Evolutionary conservation across 1,139 yeast genomes (phyloP).

Genomic region (Zygotorulaspora mrakii): DNA sequence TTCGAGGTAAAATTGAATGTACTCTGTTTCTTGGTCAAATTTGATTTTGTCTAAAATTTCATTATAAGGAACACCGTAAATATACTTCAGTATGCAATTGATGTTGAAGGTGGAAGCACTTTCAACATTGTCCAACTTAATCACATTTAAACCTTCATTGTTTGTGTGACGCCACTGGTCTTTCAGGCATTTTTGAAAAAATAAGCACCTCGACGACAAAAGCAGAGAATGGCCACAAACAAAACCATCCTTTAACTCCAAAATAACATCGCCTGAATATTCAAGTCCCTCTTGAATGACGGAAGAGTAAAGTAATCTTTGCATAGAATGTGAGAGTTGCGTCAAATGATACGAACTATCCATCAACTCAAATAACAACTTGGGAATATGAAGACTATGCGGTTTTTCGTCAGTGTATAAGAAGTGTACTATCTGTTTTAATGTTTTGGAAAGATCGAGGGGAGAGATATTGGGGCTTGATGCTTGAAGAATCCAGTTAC

Average conservation of each 20-base stretch:
- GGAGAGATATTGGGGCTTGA: constrained; percentile 2
- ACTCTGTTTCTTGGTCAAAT: constrained; percentile 33
- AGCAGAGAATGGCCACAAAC: constrained; percentile 46
- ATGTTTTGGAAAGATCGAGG: constrained; percentile 3
- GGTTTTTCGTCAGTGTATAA: constrained; percentile 45
- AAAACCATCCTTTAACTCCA: constrained; percentile 23
- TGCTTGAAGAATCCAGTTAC: constrained; percentile 16
- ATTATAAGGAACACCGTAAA: constrained; percentile 49
- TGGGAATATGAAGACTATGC: constrained; percentile 13
- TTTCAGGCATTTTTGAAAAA: constrained; percentile 58
- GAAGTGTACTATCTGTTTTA: constrained; percentile 36
- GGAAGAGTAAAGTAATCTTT: constrained; percentile 3
- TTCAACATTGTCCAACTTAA: constrained; percentile 48
- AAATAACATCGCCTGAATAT: constrained; percentile 20
- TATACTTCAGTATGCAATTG: constrained; percentile 47
- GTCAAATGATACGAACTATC: constrained; percentile 24
- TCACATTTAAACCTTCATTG: constrained; percentile 14
- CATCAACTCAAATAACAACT: constrained; percentile 17
- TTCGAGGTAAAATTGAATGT: constrained; percentile 55
- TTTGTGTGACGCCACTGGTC: constrained; percentile 46
- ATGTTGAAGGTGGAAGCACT: constrained; percentile 49
- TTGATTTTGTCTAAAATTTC: constrained; percentile 46
- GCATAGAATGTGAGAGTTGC: constrained; percentile 13
- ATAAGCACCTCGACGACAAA: constrained; percentile 55
- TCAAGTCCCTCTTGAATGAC: neutral